phyloP scores from a whole-genome alignment of 2,329 filamentous ascomycete genomes.

The Cladosporium sphaerospermum region DNA sequence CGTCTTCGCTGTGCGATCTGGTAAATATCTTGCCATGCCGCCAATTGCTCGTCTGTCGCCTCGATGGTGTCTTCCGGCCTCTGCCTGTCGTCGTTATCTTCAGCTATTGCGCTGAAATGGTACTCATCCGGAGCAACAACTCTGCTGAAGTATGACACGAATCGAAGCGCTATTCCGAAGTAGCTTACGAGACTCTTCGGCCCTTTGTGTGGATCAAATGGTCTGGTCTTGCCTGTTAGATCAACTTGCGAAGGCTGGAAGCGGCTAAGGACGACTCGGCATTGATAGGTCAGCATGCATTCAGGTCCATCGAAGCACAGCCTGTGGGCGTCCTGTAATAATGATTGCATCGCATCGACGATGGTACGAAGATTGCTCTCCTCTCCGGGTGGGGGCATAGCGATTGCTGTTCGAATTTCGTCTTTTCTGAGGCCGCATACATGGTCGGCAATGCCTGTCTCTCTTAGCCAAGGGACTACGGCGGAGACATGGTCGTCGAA shows the following conservation, averaged over 20 bases:
- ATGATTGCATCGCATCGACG: not conserved
- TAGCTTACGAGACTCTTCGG: not conserved
- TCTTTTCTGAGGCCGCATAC: slow-evolving; percentile 6
- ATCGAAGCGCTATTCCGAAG: not conserved
- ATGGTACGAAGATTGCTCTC: not conserved
- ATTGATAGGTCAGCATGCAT: slow-evolving; percentile 13
- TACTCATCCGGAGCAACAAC: not conserved
- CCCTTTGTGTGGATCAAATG: slow-evolving; percentile 11
- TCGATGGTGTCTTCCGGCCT: slow-evolving; percentile 4
- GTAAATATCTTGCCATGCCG: not conserved
- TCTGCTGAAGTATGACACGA: slow-evolving; percentile 2
- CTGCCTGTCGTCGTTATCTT: not conserved
- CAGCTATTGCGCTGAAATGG: not conserved
- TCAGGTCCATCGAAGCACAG: slow-evolving; percentile 13
- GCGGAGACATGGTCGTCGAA: slow-evolving; percentile 9
- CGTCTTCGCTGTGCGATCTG: not conserved
- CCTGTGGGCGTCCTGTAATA: slow-evolving; percentile 9
- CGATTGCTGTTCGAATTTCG: slow-evolving; percentile 11
- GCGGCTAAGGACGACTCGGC: slow-evolving; percentile 12
- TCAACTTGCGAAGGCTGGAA: slow-evolving; percentile 11
- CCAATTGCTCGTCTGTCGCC: slow-evolving; percentile 2
- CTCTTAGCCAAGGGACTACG: slow-evolving; percentile 11
- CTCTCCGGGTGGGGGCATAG: not conserved
- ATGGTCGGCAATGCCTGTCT: slow-evolving; percentile 11
- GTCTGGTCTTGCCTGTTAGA: slow-evolving; percentile 3